These are phyloP conservation scores for Podosphaera fusca DNA, from an alignment of 2,329 filamentous ascomycete genomes.

Conservation along the genomic window DNA sequence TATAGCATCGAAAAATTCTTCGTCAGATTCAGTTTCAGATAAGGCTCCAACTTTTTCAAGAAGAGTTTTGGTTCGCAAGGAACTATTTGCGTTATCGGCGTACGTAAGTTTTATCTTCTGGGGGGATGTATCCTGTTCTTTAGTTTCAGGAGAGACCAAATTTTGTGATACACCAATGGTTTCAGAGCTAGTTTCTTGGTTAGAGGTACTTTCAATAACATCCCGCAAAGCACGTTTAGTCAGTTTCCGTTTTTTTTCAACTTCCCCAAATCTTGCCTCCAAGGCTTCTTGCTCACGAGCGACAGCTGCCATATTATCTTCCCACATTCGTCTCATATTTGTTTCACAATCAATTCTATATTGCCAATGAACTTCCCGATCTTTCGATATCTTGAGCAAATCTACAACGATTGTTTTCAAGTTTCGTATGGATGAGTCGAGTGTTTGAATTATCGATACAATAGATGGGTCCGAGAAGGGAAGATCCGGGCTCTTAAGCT, in stretches of 20 bases:
- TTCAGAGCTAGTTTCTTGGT: conserved; percentile 18
- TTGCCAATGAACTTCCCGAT: conserved; percentile 93
- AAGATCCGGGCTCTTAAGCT: conserved; percentile 42
- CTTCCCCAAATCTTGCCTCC: conserved; percentile 67
- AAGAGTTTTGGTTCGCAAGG: conserved; percentile 35
- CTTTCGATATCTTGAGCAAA: conserved; percentile 72
- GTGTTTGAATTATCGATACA: conserved; percentile 56
- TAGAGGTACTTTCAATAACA: conserved; percentile 44
- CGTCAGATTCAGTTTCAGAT: conserved; percentile 55
- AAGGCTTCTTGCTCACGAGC: conserved; percentile 82
- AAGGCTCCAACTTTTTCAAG: conserved; percentile 50
- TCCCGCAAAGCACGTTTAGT: conserved; percentile 80
- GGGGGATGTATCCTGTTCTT: not conserved
- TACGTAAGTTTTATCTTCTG: conserved; percentile 5
- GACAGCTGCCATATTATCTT: conserved; percentile 97
- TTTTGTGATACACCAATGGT: conserved; percentile 14
- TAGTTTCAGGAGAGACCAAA: conserved; percentile 4
- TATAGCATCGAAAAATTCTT: conserved; percentile 94
- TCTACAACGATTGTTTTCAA: conserved; percentile 68
- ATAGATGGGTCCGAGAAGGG: conserved; percentile 56
- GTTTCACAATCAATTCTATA: conserved; percentile 78
- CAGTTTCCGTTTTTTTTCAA: conserved; percentile 69
- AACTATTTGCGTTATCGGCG: conserved; percentile 21
- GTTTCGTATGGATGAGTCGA: conserved; percentile 74
- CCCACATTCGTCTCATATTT: conserved; percentile 88